Evolutionary conservation across 306 rosid genomes (phyloP), one percentile per base, ranked within the genome.

Genomic region (Acacia acuminata): DNA sequence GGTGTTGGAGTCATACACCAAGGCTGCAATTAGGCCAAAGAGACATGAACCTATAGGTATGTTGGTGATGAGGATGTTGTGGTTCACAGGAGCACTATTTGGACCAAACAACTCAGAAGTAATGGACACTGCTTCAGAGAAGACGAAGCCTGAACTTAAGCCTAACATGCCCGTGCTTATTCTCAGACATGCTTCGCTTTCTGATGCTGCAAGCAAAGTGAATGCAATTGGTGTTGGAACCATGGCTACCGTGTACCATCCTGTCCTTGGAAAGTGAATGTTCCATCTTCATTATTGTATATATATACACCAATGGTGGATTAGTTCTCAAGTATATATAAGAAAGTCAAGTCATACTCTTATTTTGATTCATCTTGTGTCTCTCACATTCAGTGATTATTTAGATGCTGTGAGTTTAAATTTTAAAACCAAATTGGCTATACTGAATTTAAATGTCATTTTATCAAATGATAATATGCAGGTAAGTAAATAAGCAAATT

Each of bases 1-100:
- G 16, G 87, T 89, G 14, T 88, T 81, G 77, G 90, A 79, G 77
- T 92, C 97, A 76, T 93, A 92, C 77, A 92, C 72, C 73, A 85
- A 60, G 9, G 94, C 97, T 30, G 91, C 94, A 66, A 91, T 86
- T 61, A 93, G 94, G 77, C 89, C 86, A 61, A 83, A 87, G 64
- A 87, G 86, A 15, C 82, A 85, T 47, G 89, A 89, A 0, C 89
- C 90, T 76, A 89, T 20, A 3, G 92, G 92, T 32, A 89, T 89
- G 87, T 89, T 89, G 16, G 92, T 87, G 61, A 87, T 87, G 76
- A 89, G 82, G 63, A 89, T 89, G 67, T 89, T 89, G 88, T 89
- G 92, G 87, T 85, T 89, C 71, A 89, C 63, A 0, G 86, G 90
- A 13, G 79, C 90, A 70, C 86, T 85, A 71, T 85, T 85, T 36